These are phyloP conservation scores for Endoconidiophora polonica DNA, from an alignment of 2,329 filamentous ascomycete species.

Conservation along the genomic window DNA sequence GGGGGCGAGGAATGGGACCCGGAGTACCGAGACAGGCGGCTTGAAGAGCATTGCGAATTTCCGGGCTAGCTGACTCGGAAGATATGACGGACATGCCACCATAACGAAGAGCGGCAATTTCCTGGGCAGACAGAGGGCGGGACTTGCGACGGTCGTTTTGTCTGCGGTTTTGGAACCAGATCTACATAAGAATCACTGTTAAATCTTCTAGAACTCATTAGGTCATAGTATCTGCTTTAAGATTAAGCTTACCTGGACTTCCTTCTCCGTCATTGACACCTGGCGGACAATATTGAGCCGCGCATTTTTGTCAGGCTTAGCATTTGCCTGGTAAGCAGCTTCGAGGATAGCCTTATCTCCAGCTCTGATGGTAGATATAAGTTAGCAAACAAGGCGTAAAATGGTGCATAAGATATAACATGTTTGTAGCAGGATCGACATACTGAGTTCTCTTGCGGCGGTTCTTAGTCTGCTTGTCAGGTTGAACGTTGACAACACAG, in stretches of 20 bases:
- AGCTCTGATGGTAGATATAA: conserved; percentile 35
- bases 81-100: conserved; percentile 36
- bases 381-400: conserved; percentile 14
- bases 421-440: neutral
- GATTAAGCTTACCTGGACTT: conserved; percentile 62
- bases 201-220: neutral
- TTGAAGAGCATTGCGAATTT: conserved; percentile 16
- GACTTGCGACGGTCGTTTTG: conserved; percentile 87
- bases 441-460: conserved; percentile 15
- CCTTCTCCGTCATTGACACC: conserved; percentile 83
- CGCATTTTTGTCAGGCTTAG: conserved; percentile 81
- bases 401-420: neutral
- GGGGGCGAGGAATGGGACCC: conserved; percentile 19
- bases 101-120: conserved; percentile 47
- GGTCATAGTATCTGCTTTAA: neutral
- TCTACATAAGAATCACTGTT: conserved; percentile 34
- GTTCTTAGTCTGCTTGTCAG: conserved; percentile 14
- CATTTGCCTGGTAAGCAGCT: conserved; percentile 65
- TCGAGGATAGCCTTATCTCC: conserved; percentile 84
- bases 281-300: conserved; percentile 70
- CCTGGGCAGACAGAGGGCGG: conserved; percentile 62
- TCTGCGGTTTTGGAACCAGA: conserved; percentile 93
- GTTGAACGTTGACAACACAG: conserved; percentile 14
- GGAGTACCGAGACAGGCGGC: conserved; percentile 14
- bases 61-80: conserved; percentile 21